Percentiles rank a stretch among this genome's conserved stretches.
These are phyloP conservation scores for Cyclotella distinguenda DNA, from an alignment of 108 stramenopile species.

Conservation along the genomic window DNA sequence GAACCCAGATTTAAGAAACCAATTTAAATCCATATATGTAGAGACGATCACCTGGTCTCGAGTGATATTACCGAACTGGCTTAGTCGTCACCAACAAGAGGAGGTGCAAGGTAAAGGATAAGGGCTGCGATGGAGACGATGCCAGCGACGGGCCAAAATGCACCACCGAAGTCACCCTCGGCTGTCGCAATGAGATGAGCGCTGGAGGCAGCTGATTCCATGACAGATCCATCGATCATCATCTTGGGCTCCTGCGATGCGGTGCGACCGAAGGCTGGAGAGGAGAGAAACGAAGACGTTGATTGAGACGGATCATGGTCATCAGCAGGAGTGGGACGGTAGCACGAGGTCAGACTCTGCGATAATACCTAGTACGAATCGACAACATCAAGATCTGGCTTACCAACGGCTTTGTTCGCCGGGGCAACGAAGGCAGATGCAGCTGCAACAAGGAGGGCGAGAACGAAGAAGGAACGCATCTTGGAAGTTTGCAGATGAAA, in stretches of 20 bases:
- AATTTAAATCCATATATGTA: not conserved
- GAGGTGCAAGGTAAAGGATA: conserved; percentile 85
- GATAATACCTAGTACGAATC: not conserved
- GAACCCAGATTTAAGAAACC: no score
- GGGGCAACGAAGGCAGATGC: conserved; percentile 85
- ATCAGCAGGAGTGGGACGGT: not conserved
- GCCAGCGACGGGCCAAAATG: conserved; percentile 81
- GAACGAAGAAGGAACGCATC: conserved; percentile 62
- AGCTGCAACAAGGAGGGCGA: conserved; percentile 74
- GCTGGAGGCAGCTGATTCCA: conserved; percentile 59
- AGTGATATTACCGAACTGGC: no score
- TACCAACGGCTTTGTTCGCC: conserved; percentile 63
- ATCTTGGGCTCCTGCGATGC: conserved; percentile 61
- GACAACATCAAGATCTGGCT: conserved; percentile 31
- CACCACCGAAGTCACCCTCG: conserved; percentile 69
- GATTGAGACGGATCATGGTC: not conserved
- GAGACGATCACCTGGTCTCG: no score
- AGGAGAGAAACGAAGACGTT: not conserved
- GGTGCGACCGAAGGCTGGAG: conserved; percentile 51
- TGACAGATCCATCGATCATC: conserved; percentile 67
- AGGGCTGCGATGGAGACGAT: conserved; percentile 70
- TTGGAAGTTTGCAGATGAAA: no score
- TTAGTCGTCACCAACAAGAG: conserved; percentile 47
- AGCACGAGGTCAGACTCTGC: not conserved
- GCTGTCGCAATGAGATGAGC: conserved; percentile 73